Conservation (phyloP, 1,284 basidiomycete species). For the Malassezia brasiliensis region DNA sequence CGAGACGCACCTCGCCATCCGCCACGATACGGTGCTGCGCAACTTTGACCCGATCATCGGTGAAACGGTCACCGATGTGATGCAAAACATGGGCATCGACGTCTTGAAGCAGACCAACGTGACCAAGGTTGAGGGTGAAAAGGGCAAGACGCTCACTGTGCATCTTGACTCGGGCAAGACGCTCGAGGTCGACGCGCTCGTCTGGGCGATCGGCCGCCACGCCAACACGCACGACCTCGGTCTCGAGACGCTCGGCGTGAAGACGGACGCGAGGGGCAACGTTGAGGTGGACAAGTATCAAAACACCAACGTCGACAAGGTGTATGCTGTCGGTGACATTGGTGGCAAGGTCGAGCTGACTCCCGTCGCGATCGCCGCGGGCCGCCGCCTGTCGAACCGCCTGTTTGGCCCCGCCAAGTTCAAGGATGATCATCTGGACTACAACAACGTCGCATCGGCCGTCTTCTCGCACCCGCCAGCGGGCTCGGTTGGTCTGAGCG, state of each 20-base stretch:
- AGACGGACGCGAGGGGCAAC: slow-evolving; percentile 67
- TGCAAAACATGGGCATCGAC: slow-evolving; percentile 80
- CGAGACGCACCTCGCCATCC: slow-evolving; percentile 88
- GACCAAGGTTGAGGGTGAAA: slow-evolving; percentile 59
- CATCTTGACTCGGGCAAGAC: slow-evolving; percentile 56
- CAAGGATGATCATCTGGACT: slow-evolving; percentile 77
- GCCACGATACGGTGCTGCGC: slow-evolving; percentile 76
- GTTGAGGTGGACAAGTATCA: slow-evolving; percentile 86
- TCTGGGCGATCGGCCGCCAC: slow-evolving; percentile 91
- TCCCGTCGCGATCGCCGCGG: slow-evolving; percentile 97
- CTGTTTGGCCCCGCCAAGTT: slow-evolving; percentile 75
- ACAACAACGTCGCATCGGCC: slow-evolving; percentile 69
- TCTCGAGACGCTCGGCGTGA: slow-evolving; percentile 66
- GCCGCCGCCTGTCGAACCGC: slow-evolving; percentile 74
- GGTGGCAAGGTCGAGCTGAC: slow-evolving; percentile 83
- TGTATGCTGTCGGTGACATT: slow-evolving; percentile 84
- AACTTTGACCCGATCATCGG: slow-evolving; percentile 83
- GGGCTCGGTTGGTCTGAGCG: slow-evolving; percentile 54
- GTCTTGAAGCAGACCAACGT: slow-evolving; percentile 73
- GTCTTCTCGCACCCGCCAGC: slow-evolving; percentile 35
- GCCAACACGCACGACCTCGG: slow-evolving; percentile 70
- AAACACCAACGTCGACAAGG: slow-evolving; percentile 57
- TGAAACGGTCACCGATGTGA: slow-evolving; percentile 82
- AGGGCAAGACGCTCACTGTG: slow-evolving; percentile 38
- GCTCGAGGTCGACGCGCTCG: slow-evolving; percentile 72